Conservation (phyloP, 352 stramenopile genomes). For the Pythium insidiosum region DNA sequence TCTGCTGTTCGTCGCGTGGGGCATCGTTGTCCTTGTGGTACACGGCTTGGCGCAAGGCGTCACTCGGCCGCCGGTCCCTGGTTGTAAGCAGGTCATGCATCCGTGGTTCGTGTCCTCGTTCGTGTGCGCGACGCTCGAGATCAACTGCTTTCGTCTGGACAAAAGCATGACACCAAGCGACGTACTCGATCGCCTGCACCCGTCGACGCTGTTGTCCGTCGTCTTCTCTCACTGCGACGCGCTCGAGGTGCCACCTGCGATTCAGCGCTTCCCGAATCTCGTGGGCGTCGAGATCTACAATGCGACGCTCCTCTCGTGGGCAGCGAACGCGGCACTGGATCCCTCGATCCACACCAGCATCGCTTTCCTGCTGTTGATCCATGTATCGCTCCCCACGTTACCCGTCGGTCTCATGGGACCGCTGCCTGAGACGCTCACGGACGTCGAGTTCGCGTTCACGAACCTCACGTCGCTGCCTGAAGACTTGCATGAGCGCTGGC, state of each 20-base stretch:
- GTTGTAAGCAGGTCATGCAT: constrained; percentile 14
- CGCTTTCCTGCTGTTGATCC: constrained; percentile 1
- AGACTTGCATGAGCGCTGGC: constrained; percentile 17
- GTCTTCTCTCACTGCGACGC: constrained; percentile 13
- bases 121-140: constrained; percentile 12
- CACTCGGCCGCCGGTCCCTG: too few species aligned
- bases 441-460: constrained; percentile 17
- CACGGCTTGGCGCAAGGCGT: too few species aligned
- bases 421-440: constrained; percentile 1
- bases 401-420: neutral
- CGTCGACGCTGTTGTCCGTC: constrained; percentile 7
- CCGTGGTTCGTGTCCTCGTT: constrained; percentile 14
- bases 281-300: constrained; percentile 15
- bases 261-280: constrained; percentile 9
- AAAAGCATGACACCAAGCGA: neutral
- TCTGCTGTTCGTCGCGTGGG: too few species aligned
- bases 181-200: constrained; percentile 4
- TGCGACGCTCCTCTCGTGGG: constrained; percentile 18
- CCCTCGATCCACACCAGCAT: constrained; percentile 2
- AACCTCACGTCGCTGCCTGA: constrained; percentile 16
- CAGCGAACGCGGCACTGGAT: constrained; percentile 1
- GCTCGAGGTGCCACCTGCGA: constrained; percentile 7
- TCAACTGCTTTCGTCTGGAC: constrained; percentile 7
- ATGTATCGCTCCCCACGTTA: constrained; percentile 9
- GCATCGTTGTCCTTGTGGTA: too few species aligned